Base-by-base conservation (phyloP, 202 grass and related monocot species). In the Digitaria exilis region DNA sequence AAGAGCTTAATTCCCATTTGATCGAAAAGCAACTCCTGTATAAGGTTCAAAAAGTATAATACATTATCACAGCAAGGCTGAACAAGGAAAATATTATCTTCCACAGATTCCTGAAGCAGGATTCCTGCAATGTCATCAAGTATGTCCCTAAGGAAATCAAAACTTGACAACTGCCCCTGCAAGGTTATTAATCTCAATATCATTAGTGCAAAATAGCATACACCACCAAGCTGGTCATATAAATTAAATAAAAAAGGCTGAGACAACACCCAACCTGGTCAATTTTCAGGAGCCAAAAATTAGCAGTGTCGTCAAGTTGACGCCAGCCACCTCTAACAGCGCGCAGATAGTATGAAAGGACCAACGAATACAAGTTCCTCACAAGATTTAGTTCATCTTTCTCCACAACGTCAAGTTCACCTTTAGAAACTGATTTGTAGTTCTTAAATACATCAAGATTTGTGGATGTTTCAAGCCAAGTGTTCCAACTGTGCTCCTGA, bases 271-370 rank as follows among this genome's bases (percentile, higher is more conserved):
- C 48, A 75, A 97, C 94, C 94, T 91, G 80, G n/a, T 90, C 83
- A 61, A 89, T 49, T 80, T 94, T 94, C 59, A 92, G 72, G 37
- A 92, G 86, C 9, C 94, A 69, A 76, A 91, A 94, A 85, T 94
- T 92, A 80, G 76, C 41, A 37, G 94, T 97, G 31, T 91, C 86
- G 30, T 97, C 92, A 58, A 97, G 76, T 42, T 92, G 92, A 73
- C 84, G 92, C 92, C 94, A 97, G 34, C 94, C 94, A 78, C 92
- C 94, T 94, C 84, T 94, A 75, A 97, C 86, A 19, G 86, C 89
- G 71, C 84, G 80, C 35, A 97, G 45, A 86, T 89, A 97, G 76
- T 94, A 89, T 50, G 86, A 84, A 82, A 97, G 94, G 74, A 94
- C 88, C 69, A 94, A 74, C 2, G 89, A 85, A 86, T 97, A 94